Evolutionary conservation across 192 early-diverging fungal species (phyloP), one percentile per base, ranked within the genome.

Genomic region (Allomyces javanicus): DNA sequence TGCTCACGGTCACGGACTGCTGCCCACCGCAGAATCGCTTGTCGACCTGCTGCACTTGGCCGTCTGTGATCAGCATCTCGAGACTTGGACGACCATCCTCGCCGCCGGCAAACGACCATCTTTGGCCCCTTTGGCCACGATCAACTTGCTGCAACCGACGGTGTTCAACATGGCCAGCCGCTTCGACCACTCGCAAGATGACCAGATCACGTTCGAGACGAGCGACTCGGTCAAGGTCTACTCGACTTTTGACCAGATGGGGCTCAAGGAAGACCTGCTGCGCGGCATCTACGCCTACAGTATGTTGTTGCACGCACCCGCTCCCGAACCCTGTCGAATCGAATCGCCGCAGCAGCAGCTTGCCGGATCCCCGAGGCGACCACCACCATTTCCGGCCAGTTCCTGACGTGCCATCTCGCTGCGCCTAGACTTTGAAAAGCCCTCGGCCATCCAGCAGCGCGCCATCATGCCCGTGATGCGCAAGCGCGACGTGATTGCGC

Each of bases 381-480:
- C 33, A 40, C 3, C 33, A 40, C 33, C 33, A 40, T 40, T 7
- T 9, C 33, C 33, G 26, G 4, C 26, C 33, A 40, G 33, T 40
- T 40, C 33, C 33, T 68, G n/a, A 26, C 44, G 66, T 9, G 24
- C 27, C 45, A 22, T 10, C 17, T 10, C 24, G 12, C 64, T n/a
- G 24, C 44, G 25, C 50, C 4, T 63, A 89, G 86, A 92, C 78
- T 96, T 94, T 82, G 96, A 98, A 73, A 89, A 89, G 72, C 96
- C 93, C 5, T 96, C 93, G 4, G 92, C 96, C 66, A 98, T 98
- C 79, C 96, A 98, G 75, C 96, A 98, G 77, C 86, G 96, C 77
- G 93, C 93, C 55, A 98, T 96, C 66, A 73, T 83, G 71, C 92
- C 93, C 25, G 89, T 96, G 64, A 82, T 83, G 67, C 86, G 79